Conservation (phyloP, 495 filamentous ascomycete species). For the Jackrogersella multiformis region DNA sequence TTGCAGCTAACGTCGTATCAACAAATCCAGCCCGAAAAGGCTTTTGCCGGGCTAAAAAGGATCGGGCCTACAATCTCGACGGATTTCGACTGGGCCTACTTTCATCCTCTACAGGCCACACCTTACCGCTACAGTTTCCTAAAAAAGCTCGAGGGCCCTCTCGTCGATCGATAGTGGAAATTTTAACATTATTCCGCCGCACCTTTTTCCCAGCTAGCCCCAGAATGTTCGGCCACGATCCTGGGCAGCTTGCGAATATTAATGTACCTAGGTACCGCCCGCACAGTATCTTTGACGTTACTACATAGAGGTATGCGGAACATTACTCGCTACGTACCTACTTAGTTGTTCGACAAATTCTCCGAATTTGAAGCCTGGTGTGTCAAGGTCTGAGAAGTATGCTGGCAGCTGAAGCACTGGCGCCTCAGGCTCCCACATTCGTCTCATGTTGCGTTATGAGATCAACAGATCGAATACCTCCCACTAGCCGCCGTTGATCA, state of each 20-base stretch:
- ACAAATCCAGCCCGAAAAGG: constrained; percentile 27
- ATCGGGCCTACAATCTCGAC: constrained; percentile 36
- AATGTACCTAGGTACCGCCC: neutral
- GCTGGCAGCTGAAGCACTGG: constrained; percentile 16
- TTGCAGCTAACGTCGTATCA: constrained; percentile 40
- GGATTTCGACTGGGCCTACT: constrained; percentile 23
- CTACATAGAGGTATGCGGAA: no score
- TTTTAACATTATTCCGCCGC: constrained; percentile 26
- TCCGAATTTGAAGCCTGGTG: constrained; percentile 13
- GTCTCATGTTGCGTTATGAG: constrained; percentile 37
- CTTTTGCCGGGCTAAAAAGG: constrained; percentile 39
- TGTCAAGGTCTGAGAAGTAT: constrained; percentile 10
- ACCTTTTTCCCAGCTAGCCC: constrained; percentile 17
- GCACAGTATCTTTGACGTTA: constrained; percentile 28
- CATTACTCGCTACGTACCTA: no score
- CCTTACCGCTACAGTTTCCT: constrained; percentile 9
- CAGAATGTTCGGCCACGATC: constrained; percentile 16
- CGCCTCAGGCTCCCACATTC: constrained; percentile 30
- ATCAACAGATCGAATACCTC: constrained; percentile 45
- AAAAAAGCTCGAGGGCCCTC: constrained; percentile 26
- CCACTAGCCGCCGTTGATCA: constrained; percentile 43
- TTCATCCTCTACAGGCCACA: constrained; percentile 12
- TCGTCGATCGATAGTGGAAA: constrained; percentile 38
- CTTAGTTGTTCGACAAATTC: constrained; percentile 17
- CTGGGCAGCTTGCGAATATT: constrained; percentile 7